Conservation (phyloP, 768 basidiomycete genomes). For the Leccinum sublutescens region DNA sequence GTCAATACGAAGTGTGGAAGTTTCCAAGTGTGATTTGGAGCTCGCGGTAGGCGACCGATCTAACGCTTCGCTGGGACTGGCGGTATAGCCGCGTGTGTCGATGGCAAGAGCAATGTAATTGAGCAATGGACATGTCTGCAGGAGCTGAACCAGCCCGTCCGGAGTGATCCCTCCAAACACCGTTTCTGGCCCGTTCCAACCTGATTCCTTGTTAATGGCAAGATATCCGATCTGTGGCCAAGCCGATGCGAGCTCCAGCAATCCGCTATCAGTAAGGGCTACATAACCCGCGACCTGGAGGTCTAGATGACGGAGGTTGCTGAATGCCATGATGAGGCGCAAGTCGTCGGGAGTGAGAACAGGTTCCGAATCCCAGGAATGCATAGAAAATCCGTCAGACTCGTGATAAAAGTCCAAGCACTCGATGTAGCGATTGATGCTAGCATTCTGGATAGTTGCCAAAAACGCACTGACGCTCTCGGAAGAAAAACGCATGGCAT, state of each 20-base stretch:
- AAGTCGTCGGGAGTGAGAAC: background rate
- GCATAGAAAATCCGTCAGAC: no score
- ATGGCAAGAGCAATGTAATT: background rate
- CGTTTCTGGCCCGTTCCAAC: background rate
- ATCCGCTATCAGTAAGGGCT: background rate
- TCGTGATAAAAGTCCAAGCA: no score
- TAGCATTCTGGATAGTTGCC: no score
- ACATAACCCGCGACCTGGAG: background rate
- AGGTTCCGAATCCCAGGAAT: no score
- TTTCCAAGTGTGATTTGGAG: no score
- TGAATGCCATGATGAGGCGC: background rate
- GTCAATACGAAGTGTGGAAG: no score
- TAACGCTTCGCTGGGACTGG: no score
- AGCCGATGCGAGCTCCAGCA: background rate
- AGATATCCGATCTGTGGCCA: background rate
- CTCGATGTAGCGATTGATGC: no score
- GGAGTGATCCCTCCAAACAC: background rate
- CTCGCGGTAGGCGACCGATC: no score
- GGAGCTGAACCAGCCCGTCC: background rate
- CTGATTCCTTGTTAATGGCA: background rate
- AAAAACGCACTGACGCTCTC: background rate
- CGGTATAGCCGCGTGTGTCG: background rate
- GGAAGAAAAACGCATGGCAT: background rate
- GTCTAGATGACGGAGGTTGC: background rate
- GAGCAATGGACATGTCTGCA: background rate